Evolutionary conservation across 2,329 filamentous ascomycete genomes (phyloP), one percentile per base, ranked within the genome.

Genomic region (Daldinia eschscholtzii): DNA sequence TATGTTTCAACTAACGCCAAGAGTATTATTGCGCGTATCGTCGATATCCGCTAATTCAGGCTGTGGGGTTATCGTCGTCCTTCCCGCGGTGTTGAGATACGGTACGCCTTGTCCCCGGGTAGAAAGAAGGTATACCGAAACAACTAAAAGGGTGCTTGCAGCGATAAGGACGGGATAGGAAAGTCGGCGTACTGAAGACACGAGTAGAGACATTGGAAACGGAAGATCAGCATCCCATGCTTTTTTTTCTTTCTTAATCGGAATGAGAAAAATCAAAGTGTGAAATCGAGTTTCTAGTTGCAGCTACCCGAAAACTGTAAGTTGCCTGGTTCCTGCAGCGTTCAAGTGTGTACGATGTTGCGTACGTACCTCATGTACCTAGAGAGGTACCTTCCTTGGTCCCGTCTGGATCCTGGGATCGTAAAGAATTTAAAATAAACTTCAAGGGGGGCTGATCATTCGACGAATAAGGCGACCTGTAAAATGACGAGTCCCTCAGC

Each of bases 1-100:
- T n/a, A n/a, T n/a, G 30, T 12, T 26, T 23, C n/a, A 37, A 70
- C 68, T 63, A 23, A 72, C 70, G 23, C 70, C 70, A 33, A 69
- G 62, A 13, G 70, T 68, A 18, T 30, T 69, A n/a, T 70, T 72
- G 37, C 59, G 53, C 18, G 63, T 65, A 46, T 72, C 53, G 15
- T 57, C 53, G 23, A 42, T 68, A 7, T 62, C 57, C 23, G 55
- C 58, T 37, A 68, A 28, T 5, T 57, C 33, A 4, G 30, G 56
- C 12, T 13, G 33, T 13, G 56, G 44, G 10, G 62, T 20, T 20
- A 6, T 12, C 20, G 10, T 12, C 20, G 10, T 20, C 18, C 35
- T 66, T n/a, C 33, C 46, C 1, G 12, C 12, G 10, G 41, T 7
- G 41, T 55, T 35, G 50, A 69, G 53, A 18, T 65, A 61, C 12